phyloP scores from a whole-genome alignment of 2,329 filamentous ascomycete species.

The Nigrospora sphaerica region DNA sequence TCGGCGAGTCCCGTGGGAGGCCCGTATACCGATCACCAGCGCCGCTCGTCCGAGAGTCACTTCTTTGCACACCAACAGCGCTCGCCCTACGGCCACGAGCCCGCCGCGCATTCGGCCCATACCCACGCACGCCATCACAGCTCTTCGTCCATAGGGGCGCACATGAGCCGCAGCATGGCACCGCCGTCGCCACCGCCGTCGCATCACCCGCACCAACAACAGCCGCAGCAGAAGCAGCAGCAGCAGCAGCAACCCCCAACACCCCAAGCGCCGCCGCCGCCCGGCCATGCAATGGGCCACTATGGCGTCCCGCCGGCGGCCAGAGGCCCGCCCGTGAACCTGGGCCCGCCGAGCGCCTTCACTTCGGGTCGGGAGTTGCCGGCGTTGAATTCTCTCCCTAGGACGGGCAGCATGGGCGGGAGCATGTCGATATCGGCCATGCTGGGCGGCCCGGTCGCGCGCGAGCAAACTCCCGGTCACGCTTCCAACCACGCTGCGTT shows the following conservation, averaged over 20 bases:
- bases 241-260: background rate
- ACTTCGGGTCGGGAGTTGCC: slow-evolving; percentile 22
- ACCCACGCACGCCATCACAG: slow-evolving; percentile 23
- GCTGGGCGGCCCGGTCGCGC: slow-evolving; percentile 37
- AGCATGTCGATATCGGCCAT: slow-evolving; percentile 58
- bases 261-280: slow-evolving; percentile 11
- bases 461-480: slow-evolving; percentile 32
- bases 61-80: slow-evolving; percentile 21
- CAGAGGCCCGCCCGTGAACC: slow-evolving; percentile 18
- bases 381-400: slow-evolving; percentile 29
- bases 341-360: slow-evolving; percentile 21
- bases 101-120: slow-evolving; percentile 18
- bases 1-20: slow-evolving; percentile 17
- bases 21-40: slow-evolving; percentile 10
- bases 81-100: slow-evolving; percentile 17
- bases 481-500: slow-evolving; percentile 29
- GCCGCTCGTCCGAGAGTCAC: slow-evolving; percentile 20
- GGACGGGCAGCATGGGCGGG: slow-evolving; percentile 39
- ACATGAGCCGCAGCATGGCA: slow-evolving; percentile 19
- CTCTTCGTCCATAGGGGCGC: slow-evolving; percentile 19
- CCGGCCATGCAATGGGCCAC: slow-evolving; percentile 19
- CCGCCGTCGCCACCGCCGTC: slow-evolving; percentile 20
- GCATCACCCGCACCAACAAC: slow-evolving; percentile 10
- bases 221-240: background rate
- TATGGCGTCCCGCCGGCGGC: slow-evolving; percentile 18